Evolutionary conservation across 306 rosid genomes (phyloP).

Genomic region (Prunus dulcis): DNA sequence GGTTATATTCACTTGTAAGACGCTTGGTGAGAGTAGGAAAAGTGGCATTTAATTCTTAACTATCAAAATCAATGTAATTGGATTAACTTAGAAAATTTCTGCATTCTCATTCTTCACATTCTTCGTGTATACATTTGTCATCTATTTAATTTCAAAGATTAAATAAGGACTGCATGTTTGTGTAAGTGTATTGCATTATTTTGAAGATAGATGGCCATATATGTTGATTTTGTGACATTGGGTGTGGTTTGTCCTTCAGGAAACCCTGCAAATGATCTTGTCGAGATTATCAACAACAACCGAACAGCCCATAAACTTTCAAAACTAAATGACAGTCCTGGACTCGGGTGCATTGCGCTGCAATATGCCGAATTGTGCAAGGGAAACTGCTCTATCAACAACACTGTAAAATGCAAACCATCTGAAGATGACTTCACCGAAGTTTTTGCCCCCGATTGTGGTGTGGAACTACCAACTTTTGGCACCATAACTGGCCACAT

Average conservation of each 20-base stretch:
- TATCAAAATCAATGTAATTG: not conserved
- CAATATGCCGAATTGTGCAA: slow-evolving; percentile 75
- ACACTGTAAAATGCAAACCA: slow-evolving; percentile 62
- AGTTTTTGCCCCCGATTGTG: slow-evolving; percentile 87
- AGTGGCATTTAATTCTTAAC: not conserved
- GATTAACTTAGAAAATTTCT: not conserved
- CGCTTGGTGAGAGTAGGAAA: not conserved
- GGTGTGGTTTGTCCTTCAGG: slow-evolving; percentile 44
- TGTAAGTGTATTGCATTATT: not conserved
- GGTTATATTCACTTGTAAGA: not conserved
- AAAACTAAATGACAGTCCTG: slow-evolving; percentile 62
- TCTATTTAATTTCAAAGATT: not conserved
- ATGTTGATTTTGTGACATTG: not conserved
- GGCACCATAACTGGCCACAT: slow-evolving; percentile 67
- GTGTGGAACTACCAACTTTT: slow-evolving; percentile 87
- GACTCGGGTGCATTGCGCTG: slow-evolving; percentile 95
- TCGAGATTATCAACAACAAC: slow-evolving; percentile 68
- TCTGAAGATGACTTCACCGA: slow-evolving; percentile 84
- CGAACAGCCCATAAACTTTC: slow-evolving; percentile 65
- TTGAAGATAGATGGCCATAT: not conserved
- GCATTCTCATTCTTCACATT: not conserved
- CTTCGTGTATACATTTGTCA: not conserved
- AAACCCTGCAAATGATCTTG: slow-evolving; percentile 80
- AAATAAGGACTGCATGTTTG: not conserved
- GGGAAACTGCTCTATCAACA: slow-evolving; percentile 63